A percentile compares a stretch with the other conserved stretches of the same genome.
Conservation (phyloP, 2,329 filamentous ascomycete species). For the Aspergillus candidus region DNA sequence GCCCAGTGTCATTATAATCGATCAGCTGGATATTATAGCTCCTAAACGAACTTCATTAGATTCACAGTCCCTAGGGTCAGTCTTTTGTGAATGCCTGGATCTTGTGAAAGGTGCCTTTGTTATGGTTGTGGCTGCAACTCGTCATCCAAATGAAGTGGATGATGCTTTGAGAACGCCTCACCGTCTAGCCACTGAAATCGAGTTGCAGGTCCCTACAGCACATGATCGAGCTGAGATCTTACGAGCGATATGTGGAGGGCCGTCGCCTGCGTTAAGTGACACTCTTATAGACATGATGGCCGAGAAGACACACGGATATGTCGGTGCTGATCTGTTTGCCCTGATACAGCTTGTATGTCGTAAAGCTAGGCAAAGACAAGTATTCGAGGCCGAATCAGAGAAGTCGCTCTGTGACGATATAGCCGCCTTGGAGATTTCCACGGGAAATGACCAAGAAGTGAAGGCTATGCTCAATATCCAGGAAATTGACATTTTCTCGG, state of each 20-base stretch:
- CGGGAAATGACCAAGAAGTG: constrained; percentile 7
- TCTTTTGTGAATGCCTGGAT: constrained; percentile 38
- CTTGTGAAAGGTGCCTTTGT: constrained; percentile 48
- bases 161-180: constrained; percentile 58
- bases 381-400: constrained; percentile 9
- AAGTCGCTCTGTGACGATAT: neutral
- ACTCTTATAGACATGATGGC: constrained; percentile 56
- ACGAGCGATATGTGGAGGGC: constrained; percentile 47
- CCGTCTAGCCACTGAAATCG: constrained; percentile 62
- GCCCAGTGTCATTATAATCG: constrained; percentile 73
- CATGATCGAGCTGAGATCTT: constrained; percentile 68
- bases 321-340: constrained; percentile 66
- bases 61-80: constrained; percentile 30
- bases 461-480: constrained; percentile 25
- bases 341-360: constrained; percentile 53
- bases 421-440: neutral
- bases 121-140: constrained; percentile 68
- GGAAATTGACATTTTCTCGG: constrained; percentile 38
- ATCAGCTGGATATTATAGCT: constrained; percentile 67
- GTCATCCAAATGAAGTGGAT: constrained; percentile 67
- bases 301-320: constrained; percentile 79
- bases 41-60: constrained; percentile 50
- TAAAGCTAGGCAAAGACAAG: constrained; percentile 31
- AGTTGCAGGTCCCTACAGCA: constrained; percentile 70
- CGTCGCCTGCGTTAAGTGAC: constrained; percentile 46